Base-by-base conservation (phyloP, 345 rosid genomes). In the Noccaea caerulescens region DNA sequence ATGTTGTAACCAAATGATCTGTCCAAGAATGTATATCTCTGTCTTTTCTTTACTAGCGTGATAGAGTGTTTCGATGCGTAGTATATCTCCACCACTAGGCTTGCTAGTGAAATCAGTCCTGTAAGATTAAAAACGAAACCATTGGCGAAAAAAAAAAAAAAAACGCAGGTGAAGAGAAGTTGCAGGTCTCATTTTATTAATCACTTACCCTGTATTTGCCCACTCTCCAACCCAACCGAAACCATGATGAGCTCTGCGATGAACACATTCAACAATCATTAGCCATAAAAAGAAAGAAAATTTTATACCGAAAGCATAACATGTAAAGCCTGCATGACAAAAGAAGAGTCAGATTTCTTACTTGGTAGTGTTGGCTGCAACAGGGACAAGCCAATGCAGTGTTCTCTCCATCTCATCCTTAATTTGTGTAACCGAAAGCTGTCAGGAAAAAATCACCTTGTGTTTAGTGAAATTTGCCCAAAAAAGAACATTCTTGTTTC, bases 401-500 rank as follows among this genome's bases (percentile, higher is more conserved):
- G 93, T 91, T 80, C 89, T 88, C 87, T 89, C 98, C 97, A 94
- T 94, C 82, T 94, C 93, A 14, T 83, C 96, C 79, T 87, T 94
- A 73, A 94, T 85, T 76, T 91, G 87, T 23, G 82, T 46, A 30
- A 88, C 85, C 10, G 89, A 78, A 62, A 88, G 88, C 99, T 94
- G 87, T 76, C 80, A 42, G 44, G 66, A 44, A n/a, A 72, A 14
- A 72, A 62, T 46, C 63, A 67, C 32, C 34, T 41, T 46, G 58
- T 45, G 55, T 30, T 30, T 32, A 74, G 43, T 67, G 49, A 34
- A 41, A 52, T 27, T 51, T 7, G 14, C 57, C 42, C 8, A 68
- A 75, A 30, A 13, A 11, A n/a, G 12, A 38, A 38, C 14, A 14
- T 34, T 32, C 23, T 47, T 50, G 49, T 52, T 38, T 73, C 58